phyloP scores from a whole-genome alignment of 1,284 basidiomycete genomes.

The Cutaneotrichosporon curvatum region DNA sequence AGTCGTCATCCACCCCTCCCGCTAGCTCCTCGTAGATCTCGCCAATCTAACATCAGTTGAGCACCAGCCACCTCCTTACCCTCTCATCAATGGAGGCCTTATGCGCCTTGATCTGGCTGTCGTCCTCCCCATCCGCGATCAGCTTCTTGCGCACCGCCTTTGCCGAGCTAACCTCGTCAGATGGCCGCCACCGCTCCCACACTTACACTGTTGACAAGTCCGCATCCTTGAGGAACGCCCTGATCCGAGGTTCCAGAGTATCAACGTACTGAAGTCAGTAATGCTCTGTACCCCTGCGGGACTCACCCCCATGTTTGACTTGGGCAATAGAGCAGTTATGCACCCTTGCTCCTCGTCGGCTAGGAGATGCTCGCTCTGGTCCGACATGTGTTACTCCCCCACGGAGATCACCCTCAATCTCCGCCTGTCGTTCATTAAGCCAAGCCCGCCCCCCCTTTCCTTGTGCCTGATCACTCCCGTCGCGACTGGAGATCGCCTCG shows the following conservation, averaged over 20 bases:
- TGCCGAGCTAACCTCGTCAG: slow-evolving; percentile 25
- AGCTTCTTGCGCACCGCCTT: slow-evolving; percentile 43
- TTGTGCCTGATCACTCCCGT: no score
- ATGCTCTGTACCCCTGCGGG: not conserved
- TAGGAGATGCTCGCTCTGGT: no score
- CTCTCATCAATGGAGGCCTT: slow-evolving; percentile 37
- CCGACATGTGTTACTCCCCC: no score
- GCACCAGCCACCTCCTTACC: slow-evolving; percentile 19
- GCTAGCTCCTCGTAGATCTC: slow-evolving; percentile 35
- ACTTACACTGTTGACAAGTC: slow-evolving; percentile 36
- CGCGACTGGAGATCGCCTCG: no score
- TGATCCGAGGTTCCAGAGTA: slow-evolving; percentile 27
- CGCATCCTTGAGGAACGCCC: slow-evolving; percentile 24
- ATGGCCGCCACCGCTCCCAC: not conserved
- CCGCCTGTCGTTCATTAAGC: no score
- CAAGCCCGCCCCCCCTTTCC: no score
- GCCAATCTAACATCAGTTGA: slow-evolving; percentile 26
- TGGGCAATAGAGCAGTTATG: no score
- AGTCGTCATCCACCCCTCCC: slow-evolving; percentile 3
- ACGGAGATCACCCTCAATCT: no score
- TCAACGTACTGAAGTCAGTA: slow-evolving; percentile 20
- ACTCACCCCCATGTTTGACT: no score
- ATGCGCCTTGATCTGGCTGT: slow-evolving; percentile 33
- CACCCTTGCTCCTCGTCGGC: no score
- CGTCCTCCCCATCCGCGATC: slow-evolving; percentile 33